Conservation (phyloP, 2,329 filamentous ascomycete species). For the Fusarium sp. region DNA sequence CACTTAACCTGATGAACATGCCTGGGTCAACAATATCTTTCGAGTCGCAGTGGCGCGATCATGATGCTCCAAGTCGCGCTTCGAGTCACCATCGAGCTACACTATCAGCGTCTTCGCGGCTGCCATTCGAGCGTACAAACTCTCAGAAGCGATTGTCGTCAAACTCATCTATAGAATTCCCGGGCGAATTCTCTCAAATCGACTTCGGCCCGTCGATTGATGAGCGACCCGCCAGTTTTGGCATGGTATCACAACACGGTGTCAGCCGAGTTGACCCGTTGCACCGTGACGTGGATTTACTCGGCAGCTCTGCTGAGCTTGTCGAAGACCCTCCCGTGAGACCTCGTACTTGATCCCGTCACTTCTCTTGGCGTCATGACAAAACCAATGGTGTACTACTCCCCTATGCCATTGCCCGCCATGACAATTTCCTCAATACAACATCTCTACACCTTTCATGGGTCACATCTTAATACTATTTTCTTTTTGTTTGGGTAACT, state of each 20-base stretch:
- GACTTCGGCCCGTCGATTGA: constrained; percentile 53
- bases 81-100: constrained; percentile 43
- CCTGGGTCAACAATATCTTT: constrained; percentile 41
- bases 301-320: constrained; percentile 67
- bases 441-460: constrained; percentile 2
- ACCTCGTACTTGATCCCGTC: constrained; percentile 35
- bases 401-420: not conserved
- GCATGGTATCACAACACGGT: constrained; percentile 67
- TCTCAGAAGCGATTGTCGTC: constrained; percentile 65
- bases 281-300: constrained; percentile 56
- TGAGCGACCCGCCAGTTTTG: constrained; percentile 65
- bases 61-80: constrained; percentile 34
- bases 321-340: constrained; percentile 55
- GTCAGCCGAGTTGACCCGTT: constrained; percentile 66
- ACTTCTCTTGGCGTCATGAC: not conserved
- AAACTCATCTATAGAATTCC: constrained; percentile 61
- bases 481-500: constrained; percentile 22
- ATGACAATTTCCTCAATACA: not conserved
- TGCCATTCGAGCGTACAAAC: constrained; percentile 68
- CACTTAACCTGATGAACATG: constrained; percentile 49
- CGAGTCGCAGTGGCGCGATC: constrained; percentile 33
- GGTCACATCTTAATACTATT: constrained; percentile 28
- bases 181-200: constrained; percentile 58
- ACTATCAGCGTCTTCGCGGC: constrained; percentile 44
- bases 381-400: not conserved